A percentile compares a stretch with the other conserved stretches of the same genome.
These are phyloP conservation scores for Cordyceps tenuipes DNA, from an alignment of 2,329 filamentous ascomycete genomes.

Conservation along the genomic window DNA sequence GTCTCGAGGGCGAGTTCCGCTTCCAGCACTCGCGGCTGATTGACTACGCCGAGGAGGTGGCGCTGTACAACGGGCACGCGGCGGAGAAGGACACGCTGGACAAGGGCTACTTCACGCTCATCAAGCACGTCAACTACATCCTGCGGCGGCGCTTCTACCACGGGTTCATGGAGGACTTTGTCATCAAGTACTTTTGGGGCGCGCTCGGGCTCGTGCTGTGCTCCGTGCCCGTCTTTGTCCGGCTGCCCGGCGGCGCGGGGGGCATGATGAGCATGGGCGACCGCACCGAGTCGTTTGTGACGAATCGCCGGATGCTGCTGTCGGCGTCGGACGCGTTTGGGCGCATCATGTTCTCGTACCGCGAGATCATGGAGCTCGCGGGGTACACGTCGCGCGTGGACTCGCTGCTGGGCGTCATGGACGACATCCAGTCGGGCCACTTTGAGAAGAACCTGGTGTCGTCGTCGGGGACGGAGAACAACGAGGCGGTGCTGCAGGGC, in stretches of 20 bases:
- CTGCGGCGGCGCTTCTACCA: slow-evolving; percentile 86
- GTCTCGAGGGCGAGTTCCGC: slow-evolving; percentile 89
- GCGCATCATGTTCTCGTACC: slow-evolving; percentile 94
- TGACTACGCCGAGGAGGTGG: slow-evolving; percentile 92
- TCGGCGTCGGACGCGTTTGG: slow-evolving; percentile 94
- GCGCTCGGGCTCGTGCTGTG: slow-evolving; percentile 85
- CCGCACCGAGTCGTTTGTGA: slow-evolving; percentile 73
- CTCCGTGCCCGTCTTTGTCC: slow-evolving; percentile 93
- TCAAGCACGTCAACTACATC: slow-evolving; percentile 98
- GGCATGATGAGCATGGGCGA: slow-evolving; percentile 60
- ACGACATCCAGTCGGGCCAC: slow-evolving; percentile 79
- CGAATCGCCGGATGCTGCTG: slow-evolving; percentile 83
- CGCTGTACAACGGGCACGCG: slow-evolving; percentile 83
- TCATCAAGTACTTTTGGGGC: slow-evolving; percentile 99
- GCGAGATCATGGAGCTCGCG: slow-evolving; percentile 91
- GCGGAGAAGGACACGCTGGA: slow-evolving; percentile 94
- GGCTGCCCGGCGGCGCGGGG: slow-evolving; percentile 62
- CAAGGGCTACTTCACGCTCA: slow-evolving; percentile 97
- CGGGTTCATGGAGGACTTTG: slow-evolving; percentile 99
- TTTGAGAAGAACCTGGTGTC: slow-evolving; percentile 97
- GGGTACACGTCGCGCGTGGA: slow-evolving; percentile 92
- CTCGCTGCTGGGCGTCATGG: slow-evolving; percentile 84
- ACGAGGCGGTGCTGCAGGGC: slow-evolving; percentile 73
- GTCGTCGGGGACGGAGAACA: slow-evolving; percentile 71
- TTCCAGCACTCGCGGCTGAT: slow-evolving; percentile 93